Base-by-base conservation (phyloP, 2,329 filamentous ascomycete genomes). In the Canariomyces notabilis region DNA sequence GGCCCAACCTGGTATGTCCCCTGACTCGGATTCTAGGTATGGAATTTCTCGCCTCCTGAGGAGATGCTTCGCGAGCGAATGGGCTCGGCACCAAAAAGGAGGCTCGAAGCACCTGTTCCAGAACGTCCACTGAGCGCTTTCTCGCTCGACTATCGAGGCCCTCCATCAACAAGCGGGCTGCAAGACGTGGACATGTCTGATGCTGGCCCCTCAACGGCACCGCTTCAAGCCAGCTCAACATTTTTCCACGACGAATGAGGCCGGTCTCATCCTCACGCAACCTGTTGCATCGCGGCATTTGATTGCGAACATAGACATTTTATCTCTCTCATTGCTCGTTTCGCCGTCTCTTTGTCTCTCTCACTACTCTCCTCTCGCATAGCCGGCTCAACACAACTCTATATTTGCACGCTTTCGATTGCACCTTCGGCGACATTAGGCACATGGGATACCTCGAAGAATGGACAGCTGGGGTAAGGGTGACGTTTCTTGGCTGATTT, bases 1-100 rank as follows among this genome's bases (percentile, higher is more conserved):
- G 9, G 19, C 15, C 18, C 20, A 19, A 14, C 11, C 12, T 26
- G 11, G 14, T 18, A 33, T 33, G 15, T 18, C 3, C 7, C 51
- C 66, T 69, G 64, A 69, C 57, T 32, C 8, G 37, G 42, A 35
- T 16, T 5, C 6, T 37, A 95, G 89, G 89, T 96, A 3, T 96
- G 89, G 89, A 91, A 87, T 8, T 96, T 96, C 64, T 89, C 91
- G 4, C 90, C 91, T 12, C 88, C 89, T 0, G 84, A 88, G 48
- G 86, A 88, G 42, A 69, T 73, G 48, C 70, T 75, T 18, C 74
- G 72, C 49, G 79, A 82, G 41, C 67, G 72, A 8, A 72, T 74
- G 1, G 60, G 73, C n/a, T 73, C 73, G 26, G 63, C 77, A 33
- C 67, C 75, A 42, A 71, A 75, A 45, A 66, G 70, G 32, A 61